phyloP scores from a whole-genome alignment of 192 early-diverging fungal genomes.

The Nowakowskiella sp. region DNA sequence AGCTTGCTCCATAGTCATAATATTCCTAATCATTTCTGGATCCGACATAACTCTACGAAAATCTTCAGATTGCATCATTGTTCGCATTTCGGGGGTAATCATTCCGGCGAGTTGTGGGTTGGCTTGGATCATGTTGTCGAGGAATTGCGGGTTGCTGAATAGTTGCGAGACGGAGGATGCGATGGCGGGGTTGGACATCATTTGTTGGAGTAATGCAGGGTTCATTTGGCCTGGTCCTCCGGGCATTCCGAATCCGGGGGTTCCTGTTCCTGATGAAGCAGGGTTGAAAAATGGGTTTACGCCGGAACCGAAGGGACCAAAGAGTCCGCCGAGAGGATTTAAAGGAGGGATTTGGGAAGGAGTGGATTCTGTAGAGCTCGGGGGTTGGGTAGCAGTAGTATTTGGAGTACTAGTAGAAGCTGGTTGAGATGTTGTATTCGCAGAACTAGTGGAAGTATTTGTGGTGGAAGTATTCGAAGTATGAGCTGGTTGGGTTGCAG shows the following conservation, averaged over 20 bases:
- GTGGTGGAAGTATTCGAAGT: conserved; percentile 23
- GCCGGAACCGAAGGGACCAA: conserved; percentile 4
- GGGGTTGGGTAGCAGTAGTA: conserved; percentile 19
- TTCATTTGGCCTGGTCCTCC: conserved; percentile 38
- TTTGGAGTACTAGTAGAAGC: conserved; percentile 24
- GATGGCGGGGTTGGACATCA: conserved; percentile 81
- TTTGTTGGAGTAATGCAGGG: conserved; percentile 36
- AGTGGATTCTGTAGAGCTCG: neutral
- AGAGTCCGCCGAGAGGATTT: conserved; percentile 10
- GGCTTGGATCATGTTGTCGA: conserved; percentile 74
- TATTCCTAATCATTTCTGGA: conserved; percentile 69
- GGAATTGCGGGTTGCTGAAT: conserved; percentile 73
- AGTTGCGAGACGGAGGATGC: conserved; percentile 72
- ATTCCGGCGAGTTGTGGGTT: conserved; percentile 71
- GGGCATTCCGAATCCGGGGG: conserved; percentile 34
- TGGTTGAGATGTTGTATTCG: conserved; percentile 26
- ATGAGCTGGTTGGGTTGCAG: neutral
- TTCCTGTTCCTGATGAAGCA: conserved; percentile 12
- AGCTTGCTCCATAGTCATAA: conserved; percentile 56
- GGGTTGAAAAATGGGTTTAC: conserved; percentile 20
- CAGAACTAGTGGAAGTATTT: conserved; percentile 19
- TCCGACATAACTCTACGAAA: conserved; percentile 66
- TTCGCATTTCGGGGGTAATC: conserved; percentile 78
- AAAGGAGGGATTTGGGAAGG: conserved; percentile 28
- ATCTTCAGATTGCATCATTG: conserved; percentile 61